Conservation (phyloP, 768 basidiomycete genomes). For the Leccinellum albellum region DNA sequence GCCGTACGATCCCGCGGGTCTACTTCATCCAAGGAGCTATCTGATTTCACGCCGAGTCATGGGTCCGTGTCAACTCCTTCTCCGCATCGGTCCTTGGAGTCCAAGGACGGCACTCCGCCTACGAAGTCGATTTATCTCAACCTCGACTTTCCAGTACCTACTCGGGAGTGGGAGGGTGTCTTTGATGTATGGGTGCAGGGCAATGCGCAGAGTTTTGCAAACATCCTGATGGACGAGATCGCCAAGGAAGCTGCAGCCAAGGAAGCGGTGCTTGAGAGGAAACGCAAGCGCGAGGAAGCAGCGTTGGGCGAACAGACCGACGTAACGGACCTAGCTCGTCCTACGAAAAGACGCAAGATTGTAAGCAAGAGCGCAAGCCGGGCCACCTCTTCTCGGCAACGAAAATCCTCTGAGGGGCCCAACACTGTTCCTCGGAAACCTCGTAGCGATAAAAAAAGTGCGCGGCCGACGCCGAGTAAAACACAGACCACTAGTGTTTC, state of each 20-base stretch:
- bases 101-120: conserved; percentile 47
- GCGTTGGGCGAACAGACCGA: conserved; percentile 12
- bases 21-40: conserved; percentile 32
- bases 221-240: conserved; percentile 54
- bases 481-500: conserved; percentile 12
- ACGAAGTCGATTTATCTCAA: conserved; percentile 79
- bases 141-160: conserved; percentile 80
- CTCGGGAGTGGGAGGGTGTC: conserved; percentile 83
- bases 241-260: conserved; percentile 52
- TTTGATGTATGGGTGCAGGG: conserved; percentile 91
- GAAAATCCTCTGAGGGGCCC: conserved; percentile 24
- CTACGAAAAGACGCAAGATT: conserved; percentile 27
- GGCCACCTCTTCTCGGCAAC: conserved; percentile 17
- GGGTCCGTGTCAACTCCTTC: conserved; percentile 47
- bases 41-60: conserved; percentile 22
- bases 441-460: conserved; percentile 19
- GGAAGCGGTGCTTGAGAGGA: conserved; percentile 52
- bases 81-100: conserved; percentile 34
- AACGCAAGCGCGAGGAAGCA: conserved; percentile 50
- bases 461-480: conserved; percentile 17
- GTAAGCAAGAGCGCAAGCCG: conserved; percentile 9
- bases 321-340: conserved; percentile 9
- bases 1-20: conserved; percentile 57
- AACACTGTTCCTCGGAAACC: conserved; percentile 30
- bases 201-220: conserved; percentile 79